A percentile compares a stretch with the other conserved stretches of the same genome.
phyloP scores from a whole-genome alignment of 495 filamentous ascomycete species.

The Lineolata rhizophorae region DNA sequence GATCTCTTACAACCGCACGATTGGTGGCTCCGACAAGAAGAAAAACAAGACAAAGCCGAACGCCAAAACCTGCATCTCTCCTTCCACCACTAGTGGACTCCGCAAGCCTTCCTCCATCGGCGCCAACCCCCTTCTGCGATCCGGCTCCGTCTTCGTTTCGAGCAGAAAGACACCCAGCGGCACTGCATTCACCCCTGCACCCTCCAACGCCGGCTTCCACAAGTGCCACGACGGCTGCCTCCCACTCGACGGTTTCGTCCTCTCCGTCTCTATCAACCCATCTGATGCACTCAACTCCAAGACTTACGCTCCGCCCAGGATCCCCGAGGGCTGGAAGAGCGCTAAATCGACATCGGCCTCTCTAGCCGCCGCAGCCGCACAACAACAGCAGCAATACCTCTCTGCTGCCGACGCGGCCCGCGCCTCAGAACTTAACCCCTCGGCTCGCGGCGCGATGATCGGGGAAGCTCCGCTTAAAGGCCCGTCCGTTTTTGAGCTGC shows the following conservation, averaged over 20 bases:
- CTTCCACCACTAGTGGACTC: too few species aligned
- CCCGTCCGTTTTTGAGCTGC: slow-evolving; percentile 90
- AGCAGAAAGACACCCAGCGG: slow-evolving; percentile 37
- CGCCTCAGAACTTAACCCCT: slow-evolving; percentile 55
- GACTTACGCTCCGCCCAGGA: slow-evolving; percentile 52
- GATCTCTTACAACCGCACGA: slow-evolving; percentile 69
- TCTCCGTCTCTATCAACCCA: slow-evolving; percentile 30
- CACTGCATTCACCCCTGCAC: slow-evolving; percentile 15
- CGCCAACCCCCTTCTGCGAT: slow-evolving; percentile 40
- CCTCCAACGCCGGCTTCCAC: slow-evolving; percentile 26
- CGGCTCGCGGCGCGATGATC: slow-evolving; percentile 55
- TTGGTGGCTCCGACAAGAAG: slow-evolving; percentile 74
- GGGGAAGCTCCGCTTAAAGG: slow-evolving; percentile 68
- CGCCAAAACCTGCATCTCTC: too few species aligned
- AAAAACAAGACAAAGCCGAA: slow-evolving; percentile 23
- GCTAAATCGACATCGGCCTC: slow-evolving; percentile 29
- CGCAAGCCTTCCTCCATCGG: slow-evolving; percentile 19
- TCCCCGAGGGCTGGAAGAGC: slow-evolving; percentile 62
- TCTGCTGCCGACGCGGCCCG: slow-evolving; percentile 57
- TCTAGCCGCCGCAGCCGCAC: slow-evolving; percentile 9
- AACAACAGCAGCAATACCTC: slow-evolving; percentile 23
- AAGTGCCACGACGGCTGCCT: slow-evolving; percentile 80
- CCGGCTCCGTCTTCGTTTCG: slow-evolving; percentile 53
- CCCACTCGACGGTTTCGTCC: slow-evolving; percentile 67
- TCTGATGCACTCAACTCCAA: slow-evolving; percentile 27